Percentiles rank a stretch among this genome's conserved stretches.
Evolutionary conservation across 2,329 filamentous ascomycete species (phyloP).

Genomic region (Endocalyx cinctus): DNA sequence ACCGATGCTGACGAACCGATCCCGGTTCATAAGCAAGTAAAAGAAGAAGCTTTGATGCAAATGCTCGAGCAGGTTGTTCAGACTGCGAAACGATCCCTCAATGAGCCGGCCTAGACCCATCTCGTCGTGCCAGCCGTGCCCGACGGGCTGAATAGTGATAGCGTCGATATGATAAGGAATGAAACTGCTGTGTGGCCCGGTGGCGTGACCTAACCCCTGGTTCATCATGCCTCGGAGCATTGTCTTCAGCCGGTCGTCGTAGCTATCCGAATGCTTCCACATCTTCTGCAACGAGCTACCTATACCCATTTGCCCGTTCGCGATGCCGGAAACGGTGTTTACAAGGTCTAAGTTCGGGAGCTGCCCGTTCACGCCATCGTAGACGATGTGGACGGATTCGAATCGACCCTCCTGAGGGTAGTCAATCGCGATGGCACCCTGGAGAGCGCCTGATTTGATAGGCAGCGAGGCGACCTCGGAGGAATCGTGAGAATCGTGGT

Average conservation of each 20-base stretch:
- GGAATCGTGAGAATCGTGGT: slow-evolving; percentile 82
- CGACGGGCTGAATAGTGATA: slow-evolving; percentile 85
- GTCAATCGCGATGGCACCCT: slow-evolving; percentile 90
- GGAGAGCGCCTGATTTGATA: slow-evolving; percentile 87
- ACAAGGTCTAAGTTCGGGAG: slow-evolving; percentile 93
- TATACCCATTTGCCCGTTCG: slow-evolving; percentile 88
- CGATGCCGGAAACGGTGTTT: slow-evolving; percentile 87
- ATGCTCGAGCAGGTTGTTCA: slow-evolving; percentile 96
- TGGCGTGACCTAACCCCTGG: slow-evolving; percentile 83
- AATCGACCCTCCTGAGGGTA: slow-evolving; percentile 83
- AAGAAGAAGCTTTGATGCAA: slow-evolving; percentile 99
- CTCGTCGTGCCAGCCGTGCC: slow-evolving; percentile 93
- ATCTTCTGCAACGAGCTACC: slow-evolving; percentile 79
- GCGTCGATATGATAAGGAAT: slow-evolving; percentile 98
- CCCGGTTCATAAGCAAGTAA: slow-evolving; percentile 86
- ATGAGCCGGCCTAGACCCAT: slow-evolving; percentile 89
- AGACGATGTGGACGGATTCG: slow-evolving; percentile 83
- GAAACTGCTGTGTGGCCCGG: slow-evolving; percentile 89
- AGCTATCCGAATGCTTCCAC: slow-evolving; percentile 71
- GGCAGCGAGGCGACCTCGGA: slow-evolving; percentile 68
- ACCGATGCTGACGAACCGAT: slow-evolving; percentile 95
- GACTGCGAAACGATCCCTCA: slow-evolving; percentile 84
- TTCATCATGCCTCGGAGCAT: slow-evolving; percentile 91
- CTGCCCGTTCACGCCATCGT: slow-evolving; percentile 94
- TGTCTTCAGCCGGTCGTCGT: slow-evolving; percentile 75